phyloP scores from a whole-genome alignment of 805 yeast genomes.

The Dipodascopsis uninucleata region DNA sequence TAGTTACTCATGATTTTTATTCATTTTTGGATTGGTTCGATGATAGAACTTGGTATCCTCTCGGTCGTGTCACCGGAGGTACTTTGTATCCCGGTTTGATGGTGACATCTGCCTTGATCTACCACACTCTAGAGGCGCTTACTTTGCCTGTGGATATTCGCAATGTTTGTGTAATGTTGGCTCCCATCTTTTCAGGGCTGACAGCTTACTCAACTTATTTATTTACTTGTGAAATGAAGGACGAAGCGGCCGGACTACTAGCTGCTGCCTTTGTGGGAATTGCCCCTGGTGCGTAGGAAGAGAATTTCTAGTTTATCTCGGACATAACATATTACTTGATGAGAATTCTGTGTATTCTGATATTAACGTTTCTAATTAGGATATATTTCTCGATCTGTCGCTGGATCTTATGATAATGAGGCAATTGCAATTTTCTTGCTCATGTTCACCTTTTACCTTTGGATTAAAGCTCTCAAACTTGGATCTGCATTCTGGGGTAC shows the following conservation, averaged over 20 bases:
- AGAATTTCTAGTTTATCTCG: not conserved
- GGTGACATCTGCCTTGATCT: slow-evolving; percentile 93
- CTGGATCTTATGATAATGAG: slow-evolving; percentile 98
- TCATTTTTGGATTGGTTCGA: slow-evolving; percentile 98
- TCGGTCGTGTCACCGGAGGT: slow-evolving; percentile 99
- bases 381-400: slow-evolving; percentile 95
- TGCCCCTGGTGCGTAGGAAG: slow-evolving; percentile 67
- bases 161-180: slow-evolving; percentile 90
- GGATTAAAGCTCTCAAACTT: slow-evolving; percentile 90
- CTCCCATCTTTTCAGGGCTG: slow-evolving; percentile 92
- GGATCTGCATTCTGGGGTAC: slow-evolving; percentile 86
- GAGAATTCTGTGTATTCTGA: not conserved
- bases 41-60: slow-evolving; percentile 98
- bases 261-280: slow-evolving; percentile 95
- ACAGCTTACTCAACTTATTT: slow-evolving; percentile 88
- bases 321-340: not conserved
- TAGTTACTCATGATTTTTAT: slow-evolving; percentile 77
- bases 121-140: slow-evolving; percentile 60
- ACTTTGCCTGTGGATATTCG: slow-evolving; percentile 90
- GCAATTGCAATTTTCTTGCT: slow-evolving; percentile 95
- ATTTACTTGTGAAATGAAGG: slow-evolving; percentile 86
- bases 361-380: slow-evolving; percentile 7
- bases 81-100: slow-evolving; percentile 96
- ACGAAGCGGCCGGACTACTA: slow-evolving; percentile 80
- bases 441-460: slow-evolving; percentile 91